These are phyloP conservation scores for Aspergillus leporis DNA, from an alignment of 495 filamentous ascomycete species.

Conservation along the genomic window DNA sequence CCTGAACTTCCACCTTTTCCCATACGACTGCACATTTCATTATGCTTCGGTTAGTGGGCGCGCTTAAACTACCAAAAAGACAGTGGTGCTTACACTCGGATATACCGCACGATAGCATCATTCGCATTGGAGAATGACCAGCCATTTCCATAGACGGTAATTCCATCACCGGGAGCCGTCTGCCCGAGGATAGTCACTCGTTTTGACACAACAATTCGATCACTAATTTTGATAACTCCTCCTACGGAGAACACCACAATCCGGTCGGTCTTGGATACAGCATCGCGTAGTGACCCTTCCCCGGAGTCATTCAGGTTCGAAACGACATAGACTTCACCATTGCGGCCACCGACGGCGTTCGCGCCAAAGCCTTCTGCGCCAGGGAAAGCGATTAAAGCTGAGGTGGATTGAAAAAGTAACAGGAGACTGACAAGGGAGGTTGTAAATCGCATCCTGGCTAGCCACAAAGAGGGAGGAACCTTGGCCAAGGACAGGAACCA, in stretches of 20 bases:
- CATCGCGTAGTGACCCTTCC: constrained; percentile 19
- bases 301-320: constrained; percentile 21
- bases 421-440: not conserved
- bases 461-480: not conserved
- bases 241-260: constrained; percentile 22
- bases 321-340: constrained; percentile 18
- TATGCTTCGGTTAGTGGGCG: not conserved
- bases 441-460: not conserved
- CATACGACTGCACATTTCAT: constrained; percentile 17
- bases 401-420: constrained; percentile 3
- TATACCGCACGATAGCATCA: constrained; percentile 21
- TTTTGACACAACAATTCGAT: constrained; percentile 22
- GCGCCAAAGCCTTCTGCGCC: constrained; percentile 22
- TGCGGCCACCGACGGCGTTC: constrained; percentile 18
- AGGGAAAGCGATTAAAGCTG: constrained; percentile 20
- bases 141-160: constrained; percentile 22
- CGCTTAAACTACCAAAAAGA: not conserved
- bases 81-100: constrained; percentile 16
- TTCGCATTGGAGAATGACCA: constrained; percentile 23
- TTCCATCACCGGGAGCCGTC: constrained; percentile 21
- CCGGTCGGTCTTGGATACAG: constrained; percentile 16
- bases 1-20: constrained; percentile 15
- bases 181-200: constrained; percentile 21
- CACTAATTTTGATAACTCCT: constrained; percentile 19
- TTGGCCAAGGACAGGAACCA: not conserved